These are phyloP conservation scores for Nectriaceae sp. DNA, from an alignment of 2,329 filamentous ascomycete species.

Conservation along the genomic window DNA sequence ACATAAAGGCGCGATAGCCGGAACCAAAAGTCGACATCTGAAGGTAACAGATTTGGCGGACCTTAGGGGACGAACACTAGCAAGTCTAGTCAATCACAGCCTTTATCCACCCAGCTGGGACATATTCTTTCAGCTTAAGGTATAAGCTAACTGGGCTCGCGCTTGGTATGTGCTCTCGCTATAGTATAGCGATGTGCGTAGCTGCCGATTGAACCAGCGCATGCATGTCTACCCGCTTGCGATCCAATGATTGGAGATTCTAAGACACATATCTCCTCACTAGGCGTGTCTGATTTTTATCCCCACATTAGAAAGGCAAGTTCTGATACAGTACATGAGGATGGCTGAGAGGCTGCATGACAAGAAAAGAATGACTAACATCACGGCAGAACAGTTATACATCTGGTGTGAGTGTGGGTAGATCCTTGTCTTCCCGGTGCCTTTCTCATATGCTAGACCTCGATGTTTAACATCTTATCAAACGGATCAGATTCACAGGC, in stretches of 20 bases:
- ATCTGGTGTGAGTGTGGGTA: too few relatives aligned
- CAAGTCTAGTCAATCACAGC: slow-evolving; percentile 11
- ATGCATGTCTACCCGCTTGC: slow-evolving; percentile 16
- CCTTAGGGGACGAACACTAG: slow-evolving; percentile 11
- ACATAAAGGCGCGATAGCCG: slow-evolving; percentile 14
- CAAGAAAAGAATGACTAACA: too few relatives aligned
- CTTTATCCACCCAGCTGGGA: slow-evolving; percentile 13
- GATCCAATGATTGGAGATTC: slow-evolving; percentile 16
- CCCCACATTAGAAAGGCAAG: too few relatives aligned
- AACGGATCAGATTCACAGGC: too few relatives aligned
- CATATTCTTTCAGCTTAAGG: slow-evolving; percentile 6
- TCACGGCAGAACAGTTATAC: too few relatives aligned
- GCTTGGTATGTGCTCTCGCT: slow-evolving; percentile 12
- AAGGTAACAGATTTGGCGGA: not conserved
- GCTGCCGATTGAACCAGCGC: slow-evolving; percentile 25
- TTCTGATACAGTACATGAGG: too few relatives aligned
- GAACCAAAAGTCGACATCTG: slow-evolving; percentile 9
- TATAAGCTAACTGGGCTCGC: slow-evolving; percentile 2
- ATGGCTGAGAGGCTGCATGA: too few relatives aligned
- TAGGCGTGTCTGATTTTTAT: too few relatives aligned
- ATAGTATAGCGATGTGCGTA: slow-evolving; percentile 14
- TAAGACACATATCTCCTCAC: too few relatives aligned
- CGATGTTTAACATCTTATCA: too few relatives aligned
- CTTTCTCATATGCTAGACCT: too few relatives aligned
- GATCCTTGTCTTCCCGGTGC: too few relatives aligned